These are phyloP conservation scores for Ophiocordyceps australis DNA, from an alignment of 2,329 filamentous ascomycete genomes.

Conservation along the genomic window DNA sequence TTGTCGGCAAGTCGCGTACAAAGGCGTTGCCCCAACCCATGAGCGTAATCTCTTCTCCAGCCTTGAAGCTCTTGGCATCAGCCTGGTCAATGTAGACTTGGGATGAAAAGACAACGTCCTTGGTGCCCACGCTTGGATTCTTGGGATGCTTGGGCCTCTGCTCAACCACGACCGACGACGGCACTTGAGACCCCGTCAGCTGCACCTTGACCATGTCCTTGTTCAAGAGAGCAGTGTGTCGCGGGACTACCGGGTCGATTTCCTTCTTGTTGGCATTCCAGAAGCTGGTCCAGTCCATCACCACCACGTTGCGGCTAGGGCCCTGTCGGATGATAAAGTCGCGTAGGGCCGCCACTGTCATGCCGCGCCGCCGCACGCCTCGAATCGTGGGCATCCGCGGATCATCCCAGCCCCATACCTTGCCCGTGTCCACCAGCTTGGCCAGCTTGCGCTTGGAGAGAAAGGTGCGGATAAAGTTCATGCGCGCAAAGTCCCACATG, in stretches of 20 bases:
- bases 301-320: slow-evolving; percentile 66
- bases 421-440: slow-evolving; percentile 59
- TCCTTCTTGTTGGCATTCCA: slow-evolving; percentile 66
- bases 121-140: slow-evolving; percentile 68
- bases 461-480: slow-evolving; percentile 72
- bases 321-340: slow-evolving; percentile 78
- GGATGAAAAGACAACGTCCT: slow-evolving; percentile 66
- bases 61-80: slow-evolving; percentile 64
- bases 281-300: slow-evolving; percentile 66
- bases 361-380: slow-evolving; percentile 59
- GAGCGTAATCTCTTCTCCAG: slow-evolving; percentile 80
- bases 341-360: slow-evolving; percentile 61
- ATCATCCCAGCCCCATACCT: slow-evolving; percentile 74
- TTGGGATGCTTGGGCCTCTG: slow-evolving; percentile 81
- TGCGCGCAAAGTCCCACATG: slow-evolving; percentile 71
- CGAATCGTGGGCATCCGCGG: slow-evolving; percentile 74
- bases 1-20: slow-evolving; percentile 45
- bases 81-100: slow-evolving; percentile 70
- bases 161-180: slow-evolving; percentile 42
- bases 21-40: slow-evolving; percentile 95
- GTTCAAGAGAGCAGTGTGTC: slow-evolving; percentile 55
- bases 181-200: slow-evolving; percentile 50
- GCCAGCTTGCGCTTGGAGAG: slow-evolving; percentile 76
- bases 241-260: slow-evolving; percentile 59
- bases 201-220: slow-evolving; percentile 54